Base-by-base conservation (phyloP, 1,139 yeast genomes). In the Yamadazyma triangularis region DNA sequence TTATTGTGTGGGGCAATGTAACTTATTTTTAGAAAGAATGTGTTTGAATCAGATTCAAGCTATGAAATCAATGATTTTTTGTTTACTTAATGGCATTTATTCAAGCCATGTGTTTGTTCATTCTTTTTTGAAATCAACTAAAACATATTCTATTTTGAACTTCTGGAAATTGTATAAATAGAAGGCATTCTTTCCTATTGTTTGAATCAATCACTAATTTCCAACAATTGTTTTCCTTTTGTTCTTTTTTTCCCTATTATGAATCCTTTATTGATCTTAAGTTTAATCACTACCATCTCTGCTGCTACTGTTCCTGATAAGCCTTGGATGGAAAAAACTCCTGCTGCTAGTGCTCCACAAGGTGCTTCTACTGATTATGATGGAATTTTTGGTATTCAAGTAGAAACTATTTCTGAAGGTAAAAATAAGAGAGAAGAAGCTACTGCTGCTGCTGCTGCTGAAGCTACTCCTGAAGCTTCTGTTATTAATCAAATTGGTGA, bases 261-360 rank as follows among this genome's bases (percentile, higher is more conserved):
- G 20, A 18, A 18, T 18, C 20, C 20, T 7, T 18, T 20, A 15
- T 22, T 25, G 11, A 23, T 29, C 12, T 33, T 41, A 31, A 33
- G 31, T 25, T 32, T 41, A 18, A 29, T 40, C 23, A 44, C 45
- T 22, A 25, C 36, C 9, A 66, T 81, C 38, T 37, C 77, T 53
- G 76, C 89, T 51, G 79, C 86, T 49, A 65, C 71, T 54, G 72
- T 77, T 57, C 81, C 87, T 37, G 82, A 77, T 45, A 81, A 89
- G 48, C 79, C 85, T 77, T 66, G 86, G 23, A 77, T 9, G 6
- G 20, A 87, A 33, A 67, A 80, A 57, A 79, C 86, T 27, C 88
- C 89, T 45, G 43, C 62, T 28, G 47, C 69, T 30, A 63, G 9
- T 7, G 9, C 9, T 18, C 20, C 79, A 25, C 73, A 73, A 38